Evolutionary conservation across 768 basidiomycete genomes (phyloP).

Genomic region (Neoboletus subvelutipes): DNA sequence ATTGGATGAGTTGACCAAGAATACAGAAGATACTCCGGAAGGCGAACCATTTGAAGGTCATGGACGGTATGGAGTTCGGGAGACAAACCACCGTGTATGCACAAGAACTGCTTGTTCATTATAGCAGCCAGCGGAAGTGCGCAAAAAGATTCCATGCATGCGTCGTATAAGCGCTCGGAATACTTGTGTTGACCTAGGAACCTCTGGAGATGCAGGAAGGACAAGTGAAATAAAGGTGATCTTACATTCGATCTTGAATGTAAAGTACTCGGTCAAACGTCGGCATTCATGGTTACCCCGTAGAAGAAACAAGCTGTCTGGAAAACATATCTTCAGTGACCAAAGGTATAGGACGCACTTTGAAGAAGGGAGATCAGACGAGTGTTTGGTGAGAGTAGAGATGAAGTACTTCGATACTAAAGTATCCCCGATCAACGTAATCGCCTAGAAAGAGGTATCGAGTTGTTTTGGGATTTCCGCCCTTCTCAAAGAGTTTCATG

Average conservation of each 20-base stretch:
- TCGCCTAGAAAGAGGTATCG: constrained; percentile 75
- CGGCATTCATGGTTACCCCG: constrained; percentile 69
- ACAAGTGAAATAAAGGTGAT: neutral
- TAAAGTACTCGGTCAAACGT: constrained; percentile 64
- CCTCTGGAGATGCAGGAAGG: constrained; percentile 2
- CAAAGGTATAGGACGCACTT: constrained; percentile 61
- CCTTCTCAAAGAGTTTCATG: constrained; percentile 79
- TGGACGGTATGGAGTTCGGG: constrained; percentile 68
- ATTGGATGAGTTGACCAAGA: neutral
- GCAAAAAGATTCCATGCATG: constrained; percentile 73
- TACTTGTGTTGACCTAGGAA: constrained; percentile 69
- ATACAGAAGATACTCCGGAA: neutral
- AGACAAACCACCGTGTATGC: constrained; percentile 72
- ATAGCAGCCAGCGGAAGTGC: constrained; percentile 69
- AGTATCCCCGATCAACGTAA: constrained; percentile 76
- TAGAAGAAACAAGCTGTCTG: constrained; percentile 57
- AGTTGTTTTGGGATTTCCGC: constrained; percentile 71
- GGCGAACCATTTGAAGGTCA: constrained; percentile 56
- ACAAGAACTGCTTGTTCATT: constrained; percentile 81
- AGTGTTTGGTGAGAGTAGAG: neutral
- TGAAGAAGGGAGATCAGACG: constrained; percentile 15
- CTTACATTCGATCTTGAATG: constrained; percentile 54
- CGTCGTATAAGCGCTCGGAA: constrained; percentile 71
- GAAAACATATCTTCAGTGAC: constrained; percentile 63
- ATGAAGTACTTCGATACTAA: constrained; percentile 61